Evolutionary conservation across 306 rosid genomes (phyloP), one percentile per base, ranked within the genome.

Genomic region (Vigna hirtella): DNA sequence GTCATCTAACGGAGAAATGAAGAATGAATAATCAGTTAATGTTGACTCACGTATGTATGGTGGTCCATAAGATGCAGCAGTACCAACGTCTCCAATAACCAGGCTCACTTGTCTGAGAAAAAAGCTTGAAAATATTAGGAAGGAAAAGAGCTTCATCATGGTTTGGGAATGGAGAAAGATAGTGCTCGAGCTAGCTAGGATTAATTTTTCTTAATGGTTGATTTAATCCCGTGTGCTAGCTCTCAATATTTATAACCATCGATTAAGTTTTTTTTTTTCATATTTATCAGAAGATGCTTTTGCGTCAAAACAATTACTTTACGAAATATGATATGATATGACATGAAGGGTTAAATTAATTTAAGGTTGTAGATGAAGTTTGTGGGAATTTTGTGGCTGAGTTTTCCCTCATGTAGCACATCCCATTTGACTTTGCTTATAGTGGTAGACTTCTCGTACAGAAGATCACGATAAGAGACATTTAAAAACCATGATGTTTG

Each of bases 41-140:
- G 6, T 26, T 0, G 7, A 61, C 90, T 88, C 56, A 90, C 92
- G 92, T 45, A 88, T 84, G 43, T 86, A 90, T 20, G 94, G 92
- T 28, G 90, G 83, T 4, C 86, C 85, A 49, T 88, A 88, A 20
- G 85, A 79, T 18, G 86, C 8, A n/a, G 91, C 89, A 0, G 89
- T 88, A 10, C 91, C 89, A 70, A 88, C 82, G 10, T 83, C 91
- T 22, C 85, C 86, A 22, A 20, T 36, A 63, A 77, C 79, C 1
- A 40, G 20, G 52, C 22, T 75, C 16, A 48, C 16, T 48, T 64
- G 72, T 69, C 43, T 76, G 74, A 77, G 30, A 9, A 66, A 53
- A 47, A 88, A 55, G 81, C 16, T 66, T 38, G 72, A 81, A 61
- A 83, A 22, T 9, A 86, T 45, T 26, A 68, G 4, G 7, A 47